Evolutionary conservation across 352 stramenopile species (phyloP).

Genomic region (Pythium vanterpoolii): DNA sequence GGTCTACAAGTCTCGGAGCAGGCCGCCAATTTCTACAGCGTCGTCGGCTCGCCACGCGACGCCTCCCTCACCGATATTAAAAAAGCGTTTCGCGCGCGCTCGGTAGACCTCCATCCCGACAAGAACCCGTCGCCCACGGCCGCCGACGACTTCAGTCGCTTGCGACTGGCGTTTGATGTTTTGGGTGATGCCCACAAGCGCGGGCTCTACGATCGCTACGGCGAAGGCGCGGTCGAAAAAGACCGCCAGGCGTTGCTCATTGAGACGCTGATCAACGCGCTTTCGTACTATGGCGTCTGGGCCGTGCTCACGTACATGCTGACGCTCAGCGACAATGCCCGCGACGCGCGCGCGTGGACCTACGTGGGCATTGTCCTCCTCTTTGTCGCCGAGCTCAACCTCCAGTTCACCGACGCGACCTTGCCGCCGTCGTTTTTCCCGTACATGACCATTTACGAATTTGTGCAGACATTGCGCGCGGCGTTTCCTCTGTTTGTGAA

Average conservation of each 20-base stretch:
- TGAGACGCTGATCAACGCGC: slow-evolving; percentile 88
- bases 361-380: slow-evolving; percentile 93
- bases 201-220: slow-evolving; percentile 96
- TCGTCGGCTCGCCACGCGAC: slow-evolving; percentile 88
- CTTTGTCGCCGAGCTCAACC: slow-evolving; percentile 92
- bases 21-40: slow-evolving; percentile 93
- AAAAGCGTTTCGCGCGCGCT: slow-evolving; percentile 93
- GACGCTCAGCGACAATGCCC: slow-evolving; percentile 89
- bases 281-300: slow-evolving; percentile 96
- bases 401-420: slow-evolving; percentile 65
- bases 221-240: slow-evolving; percentile 86
- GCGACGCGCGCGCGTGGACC: slow-evolving; percentile 90
- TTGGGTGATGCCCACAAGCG: slow-evolving; percentile 90
- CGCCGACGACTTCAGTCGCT: slow-evolving; percentile 89
- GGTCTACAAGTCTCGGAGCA: slow-evolving; percentile 86
- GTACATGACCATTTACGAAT: slow-evolving; percentile 89
- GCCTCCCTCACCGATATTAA: slow-evolving; percentile 95
- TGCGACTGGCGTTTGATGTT: slow-evolving; percentile 94
- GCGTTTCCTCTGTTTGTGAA: slow-evolving; percentile 97
- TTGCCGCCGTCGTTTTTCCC: slow-evolving; percentile 65
- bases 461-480: slow-evolving; percentile 89
- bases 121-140: slow-evolving; percentile 94
- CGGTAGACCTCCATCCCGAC: slow-evolving; percentile 95
- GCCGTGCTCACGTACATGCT: slow-evolving; percentile 94
- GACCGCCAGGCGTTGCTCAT: slow-evolving; percentile 87